These are phyloP conservation scores for Flaveria brownii DNA, from an alignment of 129 eudicot genomes.

Conservation along the genomic window DNA sequence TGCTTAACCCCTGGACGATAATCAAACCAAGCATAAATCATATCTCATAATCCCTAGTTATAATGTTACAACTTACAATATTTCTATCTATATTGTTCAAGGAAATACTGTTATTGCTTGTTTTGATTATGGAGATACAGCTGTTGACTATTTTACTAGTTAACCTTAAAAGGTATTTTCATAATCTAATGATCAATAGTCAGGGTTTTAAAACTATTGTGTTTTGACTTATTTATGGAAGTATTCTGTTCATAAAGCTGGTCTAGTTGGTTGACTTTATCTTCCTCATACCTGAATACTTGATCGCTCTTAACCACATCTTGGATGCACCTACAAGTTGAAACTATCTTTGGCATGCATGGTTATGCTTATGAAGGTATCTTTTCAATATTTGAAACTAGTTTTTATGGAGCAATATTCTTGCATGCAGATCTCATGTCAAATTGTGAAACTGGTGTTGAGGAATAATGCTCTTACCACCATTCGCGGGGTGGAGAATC, in stretches of 20 bases:
- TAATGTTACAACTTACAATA: background rate
- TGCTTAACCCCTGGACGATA: background rate
- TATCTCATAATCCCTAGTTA: constrained; percentile 2
- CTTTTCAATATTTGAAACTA: constrained; percentile 1
- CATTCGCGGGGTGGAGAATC: constrained; percentile 70
- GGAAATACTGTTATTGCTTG: background rate
- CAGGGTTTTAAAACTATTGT: background rate
- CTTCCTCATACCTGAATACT: background rate
- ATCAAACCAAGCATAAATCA: background rate
- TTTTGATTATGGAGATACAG: background rate
- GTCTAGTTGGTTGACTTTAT: background rate
- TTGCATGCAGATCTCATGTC: constrained; percentile 66
- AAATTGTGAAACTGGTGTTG: constrained; percentile 79
- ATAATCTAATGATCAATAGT: background rate
- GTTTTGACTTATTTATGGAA: background rate
- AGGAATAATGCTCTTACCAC: constrained; percentile 89
- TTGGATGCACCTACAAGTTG: background rate
- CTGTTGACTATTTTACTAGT: background rate
- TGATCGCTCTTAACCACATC: background rate
- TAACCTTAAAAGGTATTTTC: background rate
- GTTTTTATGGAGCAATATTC: constrained; percentile 14
- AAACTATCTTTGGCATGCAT: background rate
- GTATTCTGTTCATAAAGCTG: background rate
- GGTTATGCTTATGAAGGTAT: constrained; percentile 1
- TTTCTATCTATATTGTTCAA: background rate